A percentile compares a stretch with the other conserved stretches of the same genome.
Conservation (phyloP, 2,329 filamentous ascomycete genomes). For the Nemania sp. region DNA sequence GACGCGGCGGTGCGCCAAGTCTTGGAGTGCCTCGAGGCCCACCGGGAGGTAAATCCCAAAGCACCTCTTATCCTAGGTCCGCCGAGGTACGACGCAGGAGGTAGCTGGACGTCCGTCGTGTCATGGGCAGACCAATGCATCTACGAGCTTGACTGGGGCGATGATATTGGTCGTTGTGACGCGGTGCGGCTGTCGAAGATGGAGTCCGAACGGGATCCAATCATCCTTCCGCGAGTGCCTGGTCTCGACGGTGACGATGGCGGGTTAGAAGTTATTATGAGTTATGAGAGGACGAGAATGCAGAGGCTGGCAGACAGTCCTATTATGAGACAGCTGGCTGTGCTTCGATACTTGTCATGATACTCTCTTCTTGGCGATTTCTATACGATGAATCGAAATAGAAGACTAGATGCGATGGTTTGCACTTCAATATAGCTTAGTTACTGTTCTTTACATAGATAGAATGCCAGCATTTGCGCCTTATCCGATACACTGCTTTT, state of each 20-base stretch:
- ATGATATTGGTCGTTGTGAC: constrained; percentile 33
- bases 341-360: constrained; percentile 32
- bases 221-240: constrained; percentile 38
- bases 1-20: constrained; percentile 27
- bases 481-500: not conserved
- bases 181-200: constrained; percentile 35
- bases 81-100: not conserved
- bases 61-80: constrained; percentile 10
- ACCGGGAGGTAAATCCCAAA: constrained; percentile 4
- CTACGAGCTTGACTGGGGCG: constrained; percentile 38
- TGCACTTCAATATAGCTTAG: too few species aligned
- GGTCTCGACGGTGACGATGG: constrained; percentile 8
- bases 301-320: constrained; percentile 25
- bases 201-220: constrained; percentile 31
- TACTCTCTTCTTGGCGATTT: not conserved
- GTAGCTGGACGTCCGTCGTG: constrained; percentile 36
- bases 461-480: not conserved
- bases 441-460: too few species aligned
- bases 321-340: constrained; percentile 28
- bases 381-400: not conserved
- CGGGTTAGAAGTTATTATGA: constrained; percentile 36
- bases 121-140: constrained; percentile 39
- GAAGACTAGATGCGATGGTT: not conserved
- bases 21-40: constrained; percentile 27
- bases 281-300: constrained; percentile 29